Conservation (phyloP, 495 filamentous ascomycete genomes). For the Cercophora newfieldiana region DNA sequence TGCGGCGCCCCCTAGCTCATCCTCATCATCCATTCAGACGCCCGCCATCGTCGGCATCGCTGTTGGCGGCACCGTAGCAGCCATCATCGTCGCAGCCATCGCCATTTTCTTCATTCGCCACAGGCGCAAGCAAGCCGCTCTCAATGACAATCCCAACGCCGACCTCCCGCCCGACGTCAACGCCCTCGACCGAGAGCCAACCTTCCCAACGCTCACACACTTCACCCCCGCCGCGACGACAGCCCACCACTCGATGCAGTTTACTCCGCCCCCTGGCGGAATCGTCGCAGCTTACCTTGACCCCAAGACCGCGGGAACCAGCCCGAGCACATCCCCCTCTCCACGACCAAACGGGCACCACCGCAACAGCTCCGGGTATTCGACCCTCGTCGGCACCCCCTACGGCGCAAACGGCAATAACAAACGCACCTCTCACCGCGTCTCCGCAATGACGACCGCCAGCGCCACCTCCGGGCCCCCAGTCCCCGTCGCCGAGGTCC, state of each 20-base stretch:
- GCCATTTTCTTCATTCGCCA: conserved; percentile 26
- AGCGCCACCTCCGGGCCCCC: neutral
- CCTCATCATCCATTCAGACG: conserved; percentile 19
- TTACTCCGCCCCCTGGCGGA: neutral
- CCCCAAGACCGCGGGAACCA: neutral
- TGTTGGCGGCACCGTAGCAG: conserved; percentile 21
- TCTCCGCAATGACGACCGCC: conserved; percentile 6
- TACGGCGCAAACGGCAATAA: neutral
- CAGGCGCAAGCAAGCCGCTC: neutral
- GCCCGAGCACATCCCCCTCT: neutral
- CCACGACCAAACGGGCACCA: conserved; percentile 1
- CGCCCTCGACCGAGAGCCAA: conserved; percentile 17
- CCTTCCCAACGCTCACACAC: conserved; percentile 17
- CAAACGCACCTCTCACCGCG: neutral
- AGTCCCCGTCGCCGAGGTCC: neutral
- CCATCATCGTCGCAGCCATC: conserved; percentile 22
- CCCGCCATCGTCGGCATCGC: conserved; percentile 32
- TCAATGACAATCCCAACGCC: conserved; percentile 1
- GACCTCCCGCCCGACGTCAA: conserved; percentile 1
- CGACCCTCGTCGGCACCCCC: conserved; percentile 10
- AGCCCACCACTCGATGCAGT: conserved; percentile 14
- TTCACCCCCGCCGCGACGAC: conserved; percentile 14
- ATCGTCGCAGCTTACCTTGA: neutral
- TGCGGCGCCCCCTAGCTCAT: neutral
- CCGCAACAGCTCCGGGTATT: conserved; percentile 19